Evolutionary conservation across 805 yeast species (phyloP).

Genomic region (Blastobotrys parvus): DNA sequence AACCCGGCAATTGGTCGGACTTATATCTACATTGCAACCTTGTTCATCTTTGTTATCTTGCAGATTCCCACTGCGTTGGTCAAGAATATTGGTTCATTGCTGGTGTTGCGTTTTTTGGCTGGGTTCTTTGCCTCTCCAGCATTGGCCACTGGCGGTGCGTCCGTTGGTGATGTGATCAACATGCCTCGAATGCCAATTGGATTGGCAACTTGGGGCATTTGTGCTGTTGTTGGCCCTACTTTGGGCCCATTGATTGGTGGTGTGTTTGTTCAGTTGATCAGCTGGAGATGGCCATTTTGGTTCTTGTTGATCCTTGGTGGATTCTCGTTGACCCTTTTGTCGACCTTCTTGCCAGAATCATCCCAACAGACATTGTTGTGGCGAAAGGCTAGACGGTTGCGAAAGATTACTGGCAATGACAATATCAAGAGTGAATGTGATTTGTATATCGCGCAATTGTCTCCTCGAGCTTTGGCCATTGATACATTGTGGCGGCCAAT

Average conservation of each 20-base stretch:
- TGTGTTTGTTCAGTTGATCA: conserved; percentile 37
- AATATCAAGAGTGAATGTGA: conserved; percentile 24
- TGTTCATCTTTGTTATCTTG: conserved; percentile 39
- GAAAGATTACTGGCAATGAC: conserved; percentile 39
- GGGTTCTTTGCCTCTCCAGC: conserved; percentile 80
- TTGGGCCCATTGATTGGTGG: conserved; percentile 52
- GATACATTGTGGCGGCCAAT: conserved; percentile 28
- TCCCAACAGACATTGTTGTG: conserved; percentile 36
- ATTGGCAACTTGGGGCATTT: conserved; percentile 45
- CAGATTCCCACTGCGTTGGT: conserved; percentile 49
- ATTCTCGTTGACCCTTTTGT: conserved; percentile 28
- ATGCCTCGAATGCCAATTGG: conserved; percentile 38
- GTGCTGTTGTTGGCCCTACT: conserved; percentile 46
- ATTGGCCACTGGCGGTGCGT: conserved; percentile 72
- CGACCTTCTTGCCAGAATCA: conserved; percentile 44
- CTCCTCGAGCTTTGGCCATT: conserved; percentile 5
- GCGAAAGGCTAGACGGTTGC: conserved; percentile 42
- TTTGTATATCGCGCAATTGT: background rate
- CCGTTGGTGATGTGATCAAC: conserved; percentile 41
- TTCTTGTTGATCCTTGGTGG: conserved; percentile 31
- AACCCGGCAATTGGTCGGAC: conserved; percentile 46
- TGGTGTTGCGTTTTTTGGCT: conserved; percentile 52
- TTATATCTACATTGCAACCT: conserved; percentile 39
- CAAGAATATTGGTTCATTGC: conserved; percentile 41
- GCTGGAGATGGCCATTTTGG: conserved; percentile 54